These are phyloP conservation scores for Trypanosoma conorhini DNA, from an alignment of 208 protist species.

Conservation along the genomic window DNA sequence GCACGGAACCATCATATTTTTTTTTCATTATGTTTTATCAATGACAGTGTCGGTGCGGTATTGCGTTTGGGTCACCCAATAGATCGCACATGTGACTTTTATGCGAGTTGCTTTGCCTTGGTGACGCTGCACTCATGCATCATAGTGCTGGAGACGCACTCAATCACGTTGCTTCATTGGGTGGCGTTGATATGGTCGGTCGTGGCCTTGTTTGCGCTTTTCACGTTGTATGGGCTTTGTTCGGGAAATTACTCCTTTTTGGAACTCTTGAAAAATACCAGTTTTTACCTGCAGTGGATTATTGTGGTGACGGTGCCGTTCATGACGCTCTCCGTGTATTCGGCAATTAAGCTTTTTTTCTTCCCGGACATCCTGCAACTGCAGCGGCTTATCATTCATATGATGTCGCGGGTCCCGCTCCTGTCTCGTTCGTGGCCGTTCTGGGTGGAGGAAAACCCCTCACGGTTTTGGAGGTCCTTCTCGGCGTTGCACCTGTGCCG, in stretches of 20 bases:
- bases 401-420: background rate
- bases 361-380: conserved; percentile 71
- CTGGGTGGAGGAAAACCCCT: conserved; percentile 47
- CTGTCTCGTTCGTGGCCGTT: background rate
- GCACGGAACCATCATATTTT: conserved; percentile 78
- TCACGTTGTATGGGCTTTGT: conserved; percentile 35
- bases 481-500: conserved; percentile 28
- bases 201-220: conserved; percentile 61
- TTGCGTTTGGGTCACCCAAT: conserved; percentile 37
- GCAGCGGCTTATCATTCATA: conserved; percentile 31
- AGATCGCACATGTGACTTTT: conserved; percentile 74
- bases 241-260: conserved; percentile 51
- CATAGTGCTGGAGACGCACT: conserved; percentile 83
- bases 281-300: conserved; percentile 67
- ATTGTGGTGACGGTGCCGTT: conserved; percentile 38
- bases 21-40: conserved; percentile 41
- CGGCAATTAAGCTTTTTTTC: conserved; percentile 54
- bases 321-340: conserved; percentile 51
- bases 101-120: conserved; percentile 73
- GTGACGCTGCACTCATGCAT: conserved; percentile 84
- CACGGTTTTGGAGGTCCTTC: conserved; percentile 51
- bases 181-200: conserved; percentile 59
- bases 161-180: conserved; percentile 73
- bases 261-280: conserved; percentile 39
- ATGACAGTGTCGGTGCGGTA: conserved; percentile 36